phyloP scores from a whole-genome alignment of 768 basidiomycete genomes.

The Cubamyces lactineus region DNA sequence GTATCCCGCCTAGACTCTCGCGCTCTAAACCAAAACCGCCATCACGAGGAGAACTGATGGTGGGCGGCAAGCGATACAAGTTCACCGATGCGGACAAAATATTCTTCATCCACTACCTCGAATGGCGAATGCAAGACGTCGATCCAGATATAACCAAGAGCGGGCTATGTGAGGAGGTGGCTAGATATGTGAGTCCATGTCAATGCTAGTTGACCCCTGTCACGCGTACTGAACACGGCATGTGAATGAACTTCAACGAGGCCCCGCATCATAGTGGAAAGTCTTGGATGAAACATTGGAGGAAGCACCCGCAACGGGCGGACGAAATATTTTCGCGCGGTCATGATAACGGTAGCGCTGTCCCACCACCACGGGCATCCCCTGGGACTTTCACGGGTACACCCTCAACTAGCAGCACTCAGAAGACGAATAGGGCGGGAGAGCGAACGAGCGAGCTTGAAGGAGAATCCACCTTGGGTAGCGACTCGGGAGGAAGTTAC shows the following conservation, averaged over 20 bases:
- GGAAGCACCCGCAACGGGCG: not conserved
- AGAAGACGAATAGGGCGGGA: too few species aligned
- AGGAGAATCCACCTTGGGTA: too few species aligned
- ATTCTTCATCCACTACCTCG: slow-evolving; percentile 14
- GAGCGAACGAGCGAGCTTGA: too few species aligned
- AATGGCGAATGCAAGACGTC: slow-evolving; percentile 4
- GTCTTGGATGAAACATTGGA: slow-evolving; percentile 14
- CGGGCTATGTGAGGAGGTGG: slow-evolving; percentile 2
- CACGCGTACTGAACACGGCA: not conserved
- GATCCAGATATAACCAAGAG: not conserved
- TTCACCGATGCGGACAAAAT: slow-evolving; percentile 13
- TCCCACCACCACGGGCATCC: too few species aligned
- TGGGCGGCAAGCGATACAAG: not conserved
- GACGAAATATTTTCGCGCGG: slow-evolving; percentile 4
- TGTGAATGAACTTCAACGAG: not conserved
- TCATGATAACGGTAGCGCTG: not conserved
- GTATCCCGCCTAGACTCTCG: not conserved
- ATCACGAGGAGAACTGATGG: not conserved
- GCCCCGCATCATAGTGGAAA: not conserved
- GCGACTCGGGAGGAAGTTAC: too few species aligned
- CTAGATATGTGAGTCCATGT: not conserved
- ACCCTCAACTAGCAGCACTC: too few species aligned
- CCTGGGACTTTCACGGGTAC: too few species aligned
- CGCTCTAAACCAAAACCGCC: slow-evolving; percentile 2
- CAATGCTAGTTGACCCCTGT: not conserved